A percentile compares a stretch with the other conserved stretches of the same genome.
These are phyloP conservation scores for Russula brevipes DNA, from an alignment of 768 basidiomycete genomes.

Conservation along the genomic window DNA sequence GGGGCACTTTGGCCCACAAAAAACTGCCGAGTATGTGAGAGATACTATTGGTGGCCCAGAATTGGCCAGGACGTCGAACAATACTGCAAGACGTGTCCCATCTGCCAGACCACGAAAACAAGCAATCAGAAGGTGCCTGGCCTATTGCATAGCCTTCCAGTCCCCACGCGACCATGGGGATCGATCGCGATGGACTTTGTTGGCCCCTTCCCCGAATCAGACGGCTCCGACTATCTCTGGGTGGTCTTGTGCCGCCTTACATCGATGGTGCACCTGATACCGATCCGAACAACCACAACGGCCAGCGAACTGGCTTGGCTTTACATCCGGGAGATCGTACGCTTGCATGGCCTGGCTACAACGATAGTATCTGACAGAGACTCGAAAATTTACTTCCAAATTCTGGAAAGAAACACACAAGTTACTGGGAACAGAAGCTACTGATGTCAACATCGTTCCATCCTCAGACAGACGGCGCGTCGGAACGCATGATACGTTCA, in stretches of 20 bases:
- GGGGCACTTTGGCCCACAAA: not conserved
- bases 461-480: not conserved
- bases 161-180: not conserved
- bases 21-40: not conserved
- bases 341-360: not conserved
- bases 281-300: not conserved
- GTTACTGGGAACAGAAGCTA: not conserved
- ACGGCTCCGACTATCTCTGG: no score
- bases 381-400: not conserved
- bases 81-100: not conserved
- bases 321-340: not conserved
- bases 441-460: not conserved
- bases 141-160: not conserved
- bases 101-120: not conserved
- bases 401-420: not conserved
- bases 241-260: not conserved
- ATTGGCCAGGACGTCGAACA: not conserved
- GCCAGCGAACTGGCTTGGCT: not conserved
- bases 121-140: not conserved
- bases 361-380: not conserved
- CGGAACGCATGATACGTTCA: not conserved
- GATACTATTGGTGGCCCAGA: not conserved
- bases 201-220: not conserved
- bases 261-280: not conserved
- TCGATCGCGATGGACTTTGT: not conserved